These are phyloP conservation scores for Pseudogymnoascus sp. DNA, from an alignment of 2,329 filamentous ascomycete species.

Conservation along the genomic window DNA sequence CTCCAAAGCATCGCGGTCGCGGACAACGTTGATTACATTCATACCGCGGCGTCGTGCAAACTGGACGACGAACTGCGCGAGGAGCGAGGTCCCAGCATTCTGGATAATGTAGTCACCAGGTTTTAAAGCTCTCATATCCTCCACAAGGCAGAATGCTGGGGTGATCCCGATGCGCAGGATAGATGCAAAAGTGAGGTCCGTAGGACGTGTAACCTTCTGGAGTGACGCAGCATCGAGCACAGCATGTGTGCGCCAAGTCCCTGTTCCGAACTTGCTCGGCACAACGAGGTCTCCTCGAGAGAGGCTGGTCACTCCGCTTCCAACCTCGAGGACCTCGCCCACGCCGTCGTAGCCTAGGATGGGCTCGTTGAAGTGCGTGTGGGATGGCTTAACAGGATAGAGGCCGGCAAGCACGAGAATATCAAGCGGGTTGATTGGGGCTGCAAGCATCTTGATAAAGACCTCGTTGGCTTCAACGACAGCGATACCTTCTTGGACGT, in stretches of 20 bases:
- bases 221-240: constrained; percentile 16
- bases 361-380: not conserved
- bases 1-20: constrained; percentile 16
- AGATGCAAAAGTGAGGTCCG: constrained; percentile 16
- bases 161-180: constrained; percentile 19
- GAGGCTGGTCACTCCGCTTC: constrained; percentile 17
- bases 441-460: not conserved
- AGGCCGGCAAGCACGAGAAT: not conserved
- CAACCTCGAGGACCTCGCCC: constrained; percentile 22
- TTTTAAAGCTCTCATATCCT: constrained; percentile 19
- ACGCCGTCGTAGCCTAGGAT: constrained; percentile 20
- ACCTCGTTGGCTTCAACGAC: not conserved
- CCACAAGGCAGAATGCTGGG: constrained; percentile 22
- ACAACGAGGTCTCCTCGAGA: constrained; percentile 20
- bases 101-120: constrained; percentile 24
- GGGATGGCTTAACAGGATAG: not conserved
- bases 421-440: not conserved
- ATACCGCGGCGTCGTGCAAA: constrained; percentile 18
- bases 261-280: constrained; percentile 11
- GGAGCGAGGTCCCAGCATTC: constrained; percentile 18
- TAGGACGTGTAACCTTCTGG: constrained; percentile 8
- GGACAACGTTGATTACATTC: constrained; percentile 18
- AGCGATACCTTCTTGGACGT: not conserved
- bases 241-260: constrained; percentile 22
- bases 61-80: constrained; percentile 22